These are phyloP conservation scores for Inga oerstediana DNA, from an alignment of 306 rosid genomes.

Conservation along the genomic window DNA sequence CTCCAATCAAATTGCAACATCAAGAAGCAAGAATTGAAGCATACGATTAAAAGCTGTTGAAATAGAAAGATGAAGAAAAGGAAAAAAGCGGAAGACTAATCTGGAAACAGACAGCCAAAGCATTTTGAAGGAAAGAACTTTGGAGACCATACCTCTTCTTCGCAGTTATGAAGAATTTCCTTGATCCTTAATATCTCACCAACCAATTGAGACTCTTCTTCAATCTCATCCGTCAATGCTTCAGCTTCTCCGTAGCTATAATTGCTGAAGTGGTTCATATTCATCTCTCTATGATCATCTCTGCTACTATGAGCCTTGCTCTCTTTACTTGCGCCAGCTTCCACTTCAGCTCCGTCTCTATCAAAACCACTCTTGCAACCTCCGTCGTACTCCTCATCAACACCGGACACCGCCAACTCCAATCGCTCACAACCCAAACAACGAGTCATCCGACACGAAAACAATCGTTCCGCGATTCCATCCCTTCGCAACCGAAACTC, in stretches of 20 bases:
- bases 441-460: conserved; percentile 47
- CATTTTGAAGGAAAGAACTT: background rate
- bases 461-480: conserved; percentile 67
- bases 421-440: conserved; percentile 69
- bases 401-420: conserved; percentile 51
- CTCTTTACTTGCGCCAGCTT: conserved; percentile 79
- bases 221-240: conserved; percentile 93
- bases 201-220: conserved; percentile 60
- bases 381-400: conserved; percentile 28
- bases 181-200: conserved; percentile 81
- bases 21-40: conserved; percentile 11
- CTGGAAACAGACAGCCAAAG: background rate
- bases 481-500: conserved; percentile 72
- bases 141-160: conserved; percentile 49
- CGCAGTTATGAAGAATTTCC: conserved; percentile 46
- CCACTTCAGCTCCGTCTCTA: conserved; percentile 49
- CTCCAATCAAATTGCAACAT: conserved; percentile 20
- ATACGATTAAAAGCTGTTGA: background rate
- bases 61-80: background rate
- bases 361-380: conserved; percentile 48
- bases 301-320: conserved; percentile 67
- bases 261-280: conserved; percentile 54
- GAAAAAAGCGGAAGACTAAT: background rate
- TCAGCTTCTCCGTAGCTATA: conserved; percentile 81
- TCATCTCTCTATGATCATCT: conserved; percentile 55